Evolutionary conservation across 2,329 filamentous ascomycete species (phyloP).

Genomic region (Exophiala aquamarina): DNA sequence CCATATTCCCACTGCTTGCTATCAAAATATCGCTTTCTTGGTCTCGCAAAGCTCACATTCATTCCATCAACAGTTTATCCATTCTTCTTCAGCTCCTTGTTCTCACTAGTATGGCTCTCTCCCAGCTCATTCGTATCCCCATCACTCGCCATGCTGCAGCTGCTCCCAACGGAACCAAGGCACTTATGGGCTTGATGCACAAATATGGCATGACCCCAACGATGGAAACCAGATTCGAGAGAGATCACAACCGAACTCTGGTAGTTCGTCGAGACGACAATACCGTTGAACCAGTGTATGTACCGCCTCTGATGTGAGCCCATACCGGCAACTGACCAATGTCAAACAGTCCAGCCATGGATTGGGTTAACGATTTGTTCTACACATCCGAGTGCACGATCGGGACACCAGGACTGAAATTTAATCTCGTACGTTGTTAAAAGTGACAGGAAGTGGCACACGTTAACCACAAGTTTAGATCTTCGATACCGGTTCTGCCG

Average conservation of each 20-base stretch:
- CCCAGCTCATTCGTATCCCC: constrained; percentile 43
- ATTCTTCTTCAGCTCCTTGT: constrained; percentile 10
- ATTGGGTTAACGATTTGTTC: constrained; percentile 66
- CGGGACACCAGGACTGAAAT: constrained; percentile 63
- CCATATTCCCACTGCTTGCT: neutral
- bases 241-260: constrained; percentile 44
- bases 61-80: neutral
- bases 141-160: constrained; percentile 61
- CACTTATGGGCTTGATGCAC: constrained; percentile 61
- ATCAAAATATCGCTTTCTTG: too few species aligned
- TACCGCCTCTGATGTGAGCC: neutral
- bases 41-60: neutral
- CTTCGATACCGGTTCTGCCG: constrained; percentile 70
- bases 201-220: constrained; percentile 66
- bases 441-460: neutral
- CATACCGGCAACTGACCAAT: neutral
- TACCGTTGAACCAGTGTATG: constrained; percentile 16
- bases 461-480: constrained; percentile 36
- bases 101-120: constrained; percentile 32
- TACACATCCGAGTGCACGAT: constrained; percentile 66
- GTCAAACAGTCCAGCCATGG: constrained; percentile 56
- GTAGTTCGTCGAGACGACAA: constrained; percentile 16
- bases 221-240: constrained; percentile 60
- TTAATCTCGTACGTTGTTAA: constrained; percentile 37
- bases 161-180: constrained; percentile 59